Percentiles rank a stretch among this genome's conserved stretches.
phyloP scores from a whole-genome alignment of 1,284 basidiomycete species.

The Cystobasidiaceae sp. region DNA sequence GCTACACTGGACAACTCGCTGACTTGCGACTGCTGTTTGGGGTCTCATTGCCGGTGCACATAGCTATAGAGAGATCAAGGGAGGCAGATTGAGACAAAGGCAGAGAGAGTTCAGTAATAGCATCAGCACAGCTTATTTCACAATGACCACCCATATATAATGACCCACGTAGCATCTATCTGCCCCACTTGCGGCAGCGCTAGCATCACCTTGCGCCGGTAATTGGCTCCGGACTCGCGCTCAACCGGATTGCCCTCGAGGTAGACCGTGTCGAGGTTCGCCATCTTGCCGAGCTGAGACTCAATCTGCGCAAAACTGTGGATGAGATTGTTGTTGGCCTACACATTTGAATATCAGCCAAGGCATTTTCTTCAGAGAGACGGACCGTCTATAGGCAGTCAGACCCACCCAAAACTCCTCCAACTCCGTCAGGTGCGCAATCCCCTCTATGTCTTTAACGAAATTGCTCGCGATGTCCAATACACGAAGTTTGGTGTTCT shows the following conservation, averaged over 20 bases:
- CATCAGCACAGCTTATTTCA: neutral
- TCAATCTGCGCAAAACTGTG: constrained; percentile 47
- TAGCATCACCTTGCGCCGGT: constrained; percentile 84
- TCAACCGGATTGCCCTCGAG: constrained; percentile 93
- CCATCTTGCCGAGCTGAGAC: constrained; percentile 62
- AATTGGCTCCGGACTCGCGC: constrained; percentile 65
- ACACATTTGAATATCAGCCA: constrained; percentile 15
- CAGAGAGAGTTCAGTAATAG: neutral
- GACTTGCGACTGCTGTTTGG: neutral
- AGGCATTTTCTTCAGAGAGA: neutral
- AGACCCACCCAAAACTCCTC: constrained; percentile 84
- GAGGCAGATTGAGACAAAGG: neutral
- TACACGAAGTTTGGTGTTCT: constrained; percentile 75
- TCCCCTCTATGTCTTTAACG: constrained; percentile 60
- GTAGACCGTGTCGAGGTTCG: constrained; percentile 78
- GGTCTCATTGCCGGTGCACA: constrained; percentile 13
- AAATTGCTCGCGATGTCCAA: constrained; percentile 85
- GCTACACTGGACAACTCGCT: too few relatives aligned
- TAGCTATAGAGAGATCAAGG: neutral
- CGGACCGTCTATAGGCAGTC: neutral
- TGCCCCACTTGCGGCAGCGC: constrained; percentile 83
- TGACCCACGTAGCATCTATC: constrained; percentile 67
- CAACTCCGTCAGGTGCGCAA: constrained; percentile 67
- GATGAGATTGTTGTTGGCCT: constrained; percentile 87
- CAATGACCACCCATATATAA: neutral